Conservation (phyloP, 2,329 filamentous ascomycete genomes). For the Zymoseptoria passerinii region DNA sequence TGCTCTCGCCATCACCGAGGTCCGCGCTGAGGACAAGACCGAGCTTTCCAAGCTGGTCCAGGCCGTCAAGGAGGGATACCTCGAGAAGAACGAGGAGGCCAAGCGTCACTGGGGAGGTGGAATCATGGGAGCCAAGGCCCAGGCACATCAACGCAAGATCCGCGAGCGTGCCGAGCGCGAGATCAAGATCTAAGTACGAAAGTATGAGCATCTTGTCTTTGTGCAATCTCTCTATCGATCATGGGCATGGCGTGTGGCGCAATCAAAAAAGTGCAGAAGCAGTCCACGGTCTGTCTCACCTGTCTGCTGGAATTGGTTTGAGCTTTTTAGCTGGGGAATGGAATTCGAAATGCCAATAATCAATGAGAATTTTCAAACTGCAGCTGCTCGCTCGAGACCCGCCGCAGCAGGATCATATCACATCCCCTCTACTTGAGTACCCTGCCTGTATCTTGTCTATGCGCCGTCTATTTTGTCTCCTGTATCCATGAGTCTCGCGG, state of each 20-base stretch:
- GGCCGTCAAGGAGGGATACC: slow-evolving; percentile 95
- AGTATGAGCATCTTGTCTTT: not conserved
- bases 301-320: not conserved
- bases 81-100: slow-evolving; percentile 86
- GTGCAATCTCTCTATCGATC: not conserved
- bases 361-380: not conserved
- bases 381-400: not conserved
- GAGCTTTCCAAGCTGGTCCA: slow-evolving; percentile 96
- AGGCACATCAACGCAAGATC: slow-evolving; percentile 70
- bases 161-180: slow-evolving; percentile 87
- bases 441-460: slow-evolving; percentile 14
- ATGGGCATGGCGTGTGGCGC: slow-evolving; percentile 1
- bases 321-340: not conserved
- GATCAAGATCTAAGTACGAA: slow-evolving; percentile 78
- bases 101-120: slow-evolving; percentile 98
- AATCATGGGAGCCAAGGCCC: slow-evolving; percentile 97
- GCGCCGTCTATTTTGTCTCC: not conserved
- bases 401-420: slow-evolving; percentile 12
- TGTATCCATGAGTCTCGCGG: not conserved
- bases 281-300: slow-evolving; percentile 1
- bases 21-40: slow-evolving; percentile 94
- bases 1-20: slow-evolving; percentile 90
- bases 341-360: not conserved
- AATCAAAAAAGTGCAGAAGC: slow-evolving; percentile 1
- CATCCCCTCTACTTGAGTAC: slow-evolving; percentile 19